Base-by-base conservation (phyloP, 1,139 yeast species). In the Magnusiomyces tetraspermus region DNA sequence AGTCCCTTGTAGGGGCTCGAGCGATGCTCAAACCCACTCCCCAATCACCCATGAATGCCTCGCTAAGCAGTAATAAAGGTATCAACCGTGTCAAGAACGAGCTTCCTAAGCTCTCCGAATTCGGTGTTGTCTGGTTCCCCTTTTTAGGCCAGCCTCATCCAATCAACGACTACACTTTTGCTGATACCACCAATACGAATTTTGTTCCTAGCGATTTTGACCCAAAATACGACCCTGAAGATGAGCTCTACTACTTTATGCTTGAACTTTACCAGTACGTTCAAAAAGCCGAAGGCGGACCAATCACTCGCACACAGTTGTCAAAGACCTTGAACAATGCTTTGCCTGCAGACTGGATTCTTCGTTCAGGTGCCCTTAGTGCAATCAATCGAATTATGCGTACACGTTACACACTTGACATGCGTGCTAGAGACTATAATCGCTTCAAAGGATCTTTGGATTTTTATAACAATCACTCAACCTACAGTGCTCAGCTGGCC, bases 121-220 rank as follows among this genome's bases (percentile, higher is more conserved):
- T 44, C n/a, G 47, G 47, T 13, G 38, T 44, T 23, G 33, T 53
- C 68, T 31, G 55, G 63, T 28, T 48, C 59, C 24, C 54, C 60
- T 22, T 55, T 59, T 57, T 2, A 49, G 55, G n/a, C 56, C 58
- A n/a, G 52, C 59, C 49, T 37, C 60, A 43, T 22, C 53, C 30
- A 38, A 55, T 36, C 37, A 49, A 50, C 21, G 22, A 23, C 37
- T 44, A 44, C 24, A 19, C 13, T 11, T 44, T 44, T 21, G 38
- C 38, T 21, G 33, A 28, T 13, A 8, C 47, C 2, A 44, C 47
- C 11, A 44, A 44, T n/a, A 28, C 47, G 3, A 30, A 30, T 15
- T 44, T n/a, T 26, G 47, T 17, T n/a, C 36, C 47, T 5, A n/a
- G 13, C 5, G 47, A 44, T n/a, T 44, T 44, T 30, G 24, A 15